Evolutionary conservation across 2,329 filamentous ascomycete species (phyloP).

Genomic region (Lecanicillium sp.): DNA sequence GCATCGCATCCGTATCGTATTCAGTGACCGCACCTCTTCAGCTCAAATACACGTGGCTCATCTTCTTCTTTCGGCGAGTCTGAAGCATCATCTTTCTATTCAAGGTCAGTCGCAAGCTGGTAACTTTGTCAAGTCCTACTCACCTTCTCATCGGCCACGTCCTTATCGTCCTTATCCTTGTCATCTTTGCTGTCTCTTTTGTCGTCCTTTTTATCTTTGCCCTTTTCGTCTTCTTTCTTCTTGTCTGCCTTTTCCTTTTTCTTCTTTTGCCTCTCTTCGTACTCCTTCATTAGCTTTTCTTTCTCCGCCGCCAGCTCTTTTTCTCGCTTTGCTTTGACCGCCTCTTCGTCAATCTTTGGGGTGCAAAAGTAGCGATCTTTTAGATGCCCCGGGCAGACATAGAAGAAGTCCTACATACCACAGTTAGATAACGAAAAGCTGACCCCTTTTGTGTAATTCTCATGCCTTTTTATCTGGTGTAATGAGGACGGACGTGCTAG

Average conservation of each 20-base stretch:
- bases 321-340: slow-evolving; percentile 52
- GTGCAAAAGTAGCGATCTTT: slow-evolving; percentile 75
- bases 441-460: not conserved
- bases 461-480: slow-evolving; percentile 79
- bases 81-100: slow-evolving; percentile 16
- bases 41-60: slow-evolving; percentile 68
- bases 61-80: slow-evolving; percentile 42
- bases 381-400: slow-evolving; percentile 75
- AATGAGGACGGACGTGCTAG: slow-evolving; percentile 77
- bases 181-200: slow-evolving; percentile 31
- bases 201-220: slow-evolving; percentile 37
- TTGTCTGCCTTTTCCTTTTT: slow-evolving; percentile 62
- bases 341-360: slow-evolving; percentile 63
- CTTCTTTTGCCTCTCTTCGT: slow-evolving; percentile 63
- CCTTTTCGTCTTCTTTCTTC: slow-evolving; percentile 42
- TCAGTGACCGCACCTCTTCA: slow-evolving; percentile 69
- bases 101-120: too few relatives aligned
- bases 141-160: slow-evolving; percentile 4
- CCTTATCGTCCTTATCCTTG: slow-evolving; percentile 26
- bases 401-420: slow-evolving; percentile 69
- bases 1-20: too few relatives aligned
- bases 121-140: too few relatives aligned
- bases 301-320: slow-evolving; percentile 58
- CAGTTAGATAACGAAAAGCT: slow-evolving; percentile 7
- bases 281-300: slow-evolving; percentile 64